Evolutionary conservation across 257 asterid species (phyloP).

Genomic region (Ballota nigra): DNA sequence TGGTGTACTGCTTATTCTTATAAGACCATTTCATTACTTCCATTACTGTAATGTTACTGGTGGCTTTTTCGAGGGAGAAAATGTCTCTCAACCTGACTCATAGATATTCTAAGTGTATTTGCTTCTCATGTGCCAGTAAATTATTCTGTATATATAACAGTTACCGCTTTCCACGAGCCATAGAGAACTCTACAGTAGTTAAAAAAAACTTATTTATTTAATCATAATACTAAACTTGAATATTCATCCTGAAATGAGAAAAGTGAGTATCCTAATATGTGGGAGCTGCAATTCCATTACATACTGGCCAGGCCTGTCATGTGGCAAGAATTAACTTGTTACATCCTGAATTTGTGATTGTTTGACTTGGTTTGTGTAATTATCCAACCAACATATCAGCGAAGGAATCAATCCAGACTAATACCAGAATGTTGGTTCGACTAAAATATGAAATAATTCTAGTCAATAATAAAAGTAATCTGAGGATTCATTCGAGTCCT

Average conservation of each 20-base stretch:
- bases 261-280: too few relatives aligned
- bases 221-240: too few relatives aligned
- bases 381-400: constrained; percentile 15
- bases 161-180: neutral
- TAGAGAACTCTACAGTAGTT: too few relatives aligned
- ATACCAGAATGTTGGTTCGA: neutral
- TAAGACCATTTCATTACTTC: neutral
- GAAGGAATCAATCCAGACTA: neutral
- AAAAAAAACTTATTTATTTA: too few relatives aligned
- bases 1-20: neutral
- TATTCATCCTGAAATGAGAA: too few relatives aligned
- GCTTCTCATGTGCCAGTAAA: constrained; percentile 1
- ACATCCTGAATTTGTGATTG: constrained; percentile 3
- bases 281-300: neutral
- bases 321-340: neutral
- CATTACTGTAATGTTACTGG: neutral
- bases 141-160: neutral
- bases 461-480: neutral
- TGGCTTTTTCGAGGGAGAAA: neutral
- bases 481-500: too few relatives aligned
- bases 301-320: neutral
- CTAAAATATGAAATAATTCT: neutral
- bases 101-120: constrained; percentile 4
- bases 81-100: neutral
- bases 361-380: constrained; percentile 1